Evolutionary conservation across 139 green algal species (phyloP), one percentile per base, ranked within the genome.

Genomic region (Eudorina sp.): DNA sequence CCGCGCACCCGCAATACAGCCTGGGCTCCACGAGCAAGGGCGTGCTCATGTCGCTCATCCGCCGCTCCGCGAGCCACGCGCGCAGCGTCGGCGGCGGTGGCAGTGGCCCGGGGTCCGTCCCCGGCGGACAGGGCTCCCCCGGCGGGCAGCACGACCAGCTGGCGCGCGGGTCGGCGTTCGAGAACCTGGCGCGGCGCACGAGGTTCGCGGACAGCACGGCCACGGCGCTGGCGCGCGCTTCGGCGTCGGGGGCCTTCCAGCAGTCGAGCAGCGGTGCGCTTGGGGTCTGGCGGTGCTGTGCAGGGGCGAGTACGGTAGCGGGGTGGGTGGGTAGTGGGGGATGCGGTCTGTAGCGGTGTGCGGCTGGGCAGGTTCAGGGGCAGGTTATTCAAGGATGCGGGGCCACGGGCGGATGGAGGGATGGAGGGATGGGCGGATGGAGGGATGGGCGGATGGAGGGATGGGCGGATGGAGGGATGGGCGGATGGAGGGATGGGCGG

Each of bases 221-320:
- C 2, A 21, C 64, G 64, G 81, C 81, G 60, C 46, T 87, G 81
- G 81, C 81, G 19, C 21, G 46, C 3, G 81, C 81, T 1, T 87
- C 81, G 4, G 81, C 64, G 38, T 73, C 77, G 5, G 75, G 48
- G 31, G 31, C 13, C 13, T 41, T 81, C 27, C 31, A 1, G 34
- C 75, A 83, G 53, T 19, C 29, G 29, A 75, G 58, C 78, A n/a
- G 16, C 11, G 53, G 29, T 79, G 29, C 31, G 31, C 31, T 1
- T n/a, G 27, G 64, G n/a, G n/a, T n/a, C n/a, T n/a, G n/a, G n/a
- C n/a, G n/a, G n/a, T n/a, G n/a, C n/a, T n/a, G n/a, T n/a, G n/a
- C n/a, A n/a, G n/a, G n/a, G n/a, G n/a, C 51, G 13, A 16, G 51
- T 58, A 58, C 13, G 51, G 51, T 13, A 58, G 16, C 51, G 51